These are phyloP conservation scores for Coniosporium apollinis DNA, from an alignment of 495 filamentous ascomycete species.

Conservation along the genomic window DNA sequence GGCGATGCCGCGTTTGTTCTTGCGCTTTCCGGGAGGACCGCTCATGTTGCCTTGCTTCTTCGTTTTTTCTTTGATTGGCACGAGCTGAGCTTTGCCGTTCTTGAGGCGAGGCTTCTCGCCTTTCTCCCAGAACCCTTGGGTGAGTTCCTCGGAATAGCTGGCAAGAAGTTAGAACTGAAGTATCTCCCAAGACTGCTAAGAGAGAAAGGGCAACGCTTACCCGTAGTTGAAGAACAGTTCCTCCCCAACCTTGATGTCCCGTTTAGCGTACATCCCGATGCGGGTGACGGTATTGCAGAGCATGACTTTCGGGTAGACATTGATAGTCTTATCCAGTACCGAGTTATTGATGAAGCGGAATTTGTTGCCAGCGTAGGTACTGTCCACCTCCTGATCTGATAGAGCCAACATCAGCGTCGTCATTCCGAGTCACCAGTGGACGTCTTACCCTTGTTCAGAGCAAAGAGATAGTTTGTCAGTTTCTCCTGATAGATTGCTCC, in stretches of 20 bases:
- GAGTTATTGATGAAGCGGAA: slow-evolving; percentile 57
- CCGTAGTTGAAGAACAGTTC: slow-evolving; percentile 61
- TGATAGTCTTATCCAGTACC: slow-evolving; percentile 24
- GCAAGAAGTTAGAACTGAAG: neutral
- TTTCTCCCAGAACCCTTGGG: neutral
- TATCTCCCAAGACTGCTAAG: neutral
- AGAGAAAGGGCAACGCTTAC: slow-evolving; percentile 27
- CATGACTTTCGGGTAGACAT: slow-evolving; percentile 39
- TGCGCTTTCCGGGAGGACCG: neutral
- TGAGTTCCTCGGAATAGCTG: slow-evolving; percentile 3
- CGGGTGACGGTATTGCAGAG: slow-evolving; percentile 49
- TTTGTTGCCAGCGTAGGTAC: slow-evolving; percentile 31
- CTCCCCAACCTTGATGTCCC: slow-evolving; percentile 42
- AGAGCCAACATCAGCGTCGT: no score
- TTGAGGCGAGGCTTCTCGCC: neutral
- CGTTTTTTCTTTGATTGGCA: neutral
- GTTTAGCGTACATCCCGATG: slow-evolving; percentile 46
- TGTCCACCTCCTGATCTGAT: slow-evolving; percentile 27
- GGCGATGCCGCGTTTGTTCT: no score
- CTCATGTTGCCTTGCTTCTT: neutral
- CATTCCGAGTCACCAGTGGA: slow-evolving; percentile 26
- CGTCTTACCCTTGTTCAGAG: slow-evolving; percentile 34
- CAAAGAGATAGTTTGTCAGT: slow-evolving; percentile 48
- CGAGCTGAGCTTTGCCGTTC: neutral
- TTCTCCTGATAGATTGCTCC: slow-evolving; percentile 45